These are phyloP conservation scores for Eremothecium gossypii DNA, from an alignment of 1,139 yeast species.

Conservation along the genomic window DNA sequence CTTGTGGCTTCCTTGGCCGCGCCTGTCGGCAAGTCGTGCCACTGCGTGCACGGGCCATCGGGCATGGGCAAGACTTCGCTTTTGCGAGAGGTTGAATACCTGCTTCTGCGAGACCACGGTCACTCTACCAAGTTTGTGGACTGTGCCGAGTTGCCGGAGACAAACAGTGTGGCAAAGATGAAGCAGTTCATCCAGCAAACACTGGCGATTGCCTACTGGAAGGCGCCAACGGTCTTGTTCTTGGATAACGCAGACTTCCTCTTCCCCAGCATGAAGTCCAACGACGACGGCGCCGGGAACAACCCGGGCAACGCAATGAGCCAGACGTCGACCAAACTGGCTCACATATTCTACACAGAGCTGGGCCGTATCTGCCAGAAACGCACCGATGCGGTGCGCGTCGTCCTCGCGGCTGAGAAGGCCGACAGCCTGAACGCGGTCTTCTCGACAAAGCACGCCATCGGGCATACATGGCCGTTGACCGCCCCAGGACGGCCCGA, in stretches of 20 bases:
- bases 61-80: constrained; percentile 75
- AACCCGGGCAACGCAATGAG: constrained; percentile 31
- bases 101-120: constrained; percentile 35
- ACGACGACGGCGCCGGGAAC: constrained; percentile 12
- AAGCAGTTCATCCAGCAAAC: constrained; percentile 42
- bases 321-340: constrained; percentile 26
- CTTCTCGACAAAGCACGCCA: constrained; percentile 58
- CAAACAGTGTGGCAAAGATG: constrained; percentile 35
- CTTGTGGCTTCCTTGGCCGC: constrained; percentile 35
- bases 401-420: constrained; percentile 42
- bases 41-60: constrained; percentile 58
- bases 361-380: constrained; percentile 34
- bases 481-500: constrained; percentile 63
- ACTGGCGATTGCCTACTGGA: constrained; percentile 64
- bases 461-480: constrained; percentile 55
- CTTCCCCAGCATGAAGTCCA: constrained; percentile 34
- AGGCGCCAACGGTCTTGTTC: constrained; percentile 64
- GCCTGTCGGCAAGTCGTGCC: constrained; percentile 31
- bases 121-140: constrained; percentile 40
- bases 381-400: constrained; percentile 27
- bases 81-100: constrained; percentile 36
- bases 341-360: constrained; percentile 31
- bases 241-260: constrained; percentile 77
- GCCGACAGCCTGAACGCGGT: constrained; percentile 57
- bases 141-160: constrained; percentile 35